Evolutionary conservation across 495 filamentous ascomycete species (phyloP), one percentile per base, ranked within the genome.

Genomic region (Hyaloscypha finlandica): DNA sequence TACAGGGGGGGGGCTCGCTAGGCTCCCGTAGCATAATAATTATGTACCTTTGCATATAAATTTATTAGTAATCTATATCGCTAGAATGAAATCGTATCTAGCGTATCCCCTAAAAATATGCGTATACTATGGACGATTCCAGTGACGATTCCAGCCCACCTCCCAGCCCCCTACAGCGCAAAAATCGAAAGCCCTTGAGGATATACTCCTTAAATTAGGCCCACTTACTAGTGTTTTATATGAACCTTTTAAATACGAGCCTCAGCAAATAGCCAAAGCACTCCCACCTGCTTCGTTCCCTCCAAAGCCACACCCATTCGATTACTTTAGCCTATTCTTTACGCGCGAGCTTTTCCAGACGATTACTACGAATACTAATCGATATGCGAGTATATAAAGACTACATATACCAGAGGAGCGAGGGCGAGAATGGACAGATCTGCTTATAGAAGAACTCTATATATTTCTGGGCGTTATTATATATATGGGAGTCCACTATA

Each of bases 311-410:
- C 2, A 48, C 42, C 12, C 42, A n/a, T 48, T 48, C 42, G 42
- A 48, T n/a, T 48, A 48, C 42, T 48, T 48, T 48, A 48, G 12
- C 42, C n/a, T 48, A 48, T 48, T 48, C n/a, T 48, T 48, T n/a
- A 48, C 42, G 1, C 42, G n/a, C 42, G 25, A 25, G 25, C 25
- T 25, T 25, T 25, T 25, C 25, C 25, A 25, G 2, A 25, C 25
- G 25, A 25, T 48, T 48, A 48, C 42, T 48, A 48, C 2, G 2
- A 48, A n/a, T 48, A 48, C 11, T 12, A 48, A 48, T 48, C 1
- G 2, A 48, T 48, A 48, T n/a, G 2, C 42, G 2, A 48, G 42
- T n/a, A 48, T 48, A 48, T 12, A n/a, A 48, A 48, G 42, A 48
- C n/a, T 12, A 48, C 2, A 48, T 48, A n/a, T 48, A 48, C 12